Conservation (phyloP, 345 rosid species). For the Schrenkiella parvula region DNA sequence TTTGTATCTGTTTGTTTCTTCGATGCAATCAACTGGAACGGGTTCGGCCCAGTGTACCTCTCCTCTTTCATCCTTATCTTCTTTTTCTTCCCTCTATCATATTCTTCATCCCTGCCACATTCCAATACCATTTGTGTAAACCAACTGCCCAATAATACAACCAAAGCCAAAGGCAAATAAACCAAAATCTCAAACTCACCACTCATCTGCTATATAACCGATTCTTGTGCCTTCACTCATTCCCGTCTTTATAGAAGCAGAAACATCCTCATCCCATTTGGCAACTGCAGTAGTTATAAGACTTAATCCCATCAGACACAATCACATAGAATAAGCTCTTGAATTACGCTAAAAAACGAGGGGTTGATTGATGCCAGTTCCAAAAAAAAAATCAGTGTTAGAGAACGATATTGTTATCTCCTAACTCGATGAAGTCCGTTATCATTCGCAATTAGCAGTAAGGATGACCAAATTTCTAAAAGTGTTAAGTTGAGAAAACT, state of each 20-base stretch:
- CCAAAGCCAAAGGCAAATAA: neutral
- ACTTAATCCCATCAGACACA: neutral
- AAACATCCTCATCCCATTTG: constrained; percentile 61
- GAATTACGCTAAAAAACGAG: neutral
- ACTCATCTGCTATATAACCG: constrained; percentile 81
- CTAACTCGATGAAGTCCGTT: neutral
- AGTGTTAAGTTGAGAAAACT: neutral
- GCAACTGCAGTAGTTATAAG: constrained; percentile 52
- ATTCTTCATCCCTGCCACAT: constrained; percentile 80
- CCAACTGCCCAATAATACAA: neutral
- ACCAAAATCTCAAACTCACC: constrained; percentile 46
- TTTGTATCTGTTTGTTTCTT: constrained; percentile 36
- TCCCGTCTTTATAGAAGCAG: constrained; percentile 32
- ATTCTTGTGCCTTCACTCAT: constrained; percentile 35
- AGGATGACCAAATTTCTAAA: neutral
- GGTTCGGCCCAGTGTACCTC: constrained; percentile 57
- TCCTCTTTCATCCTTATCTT: constrained; percentile 50
- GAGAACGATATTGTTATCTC: neutral
- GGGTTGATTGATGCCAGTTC: neutral
- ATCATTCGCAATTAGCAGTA: neutral
- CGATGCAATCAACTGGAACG: constrained; percentile 63
- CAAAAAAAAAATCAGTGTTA: neutral
- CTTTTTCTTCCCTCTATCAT: constrained; percentile 91
- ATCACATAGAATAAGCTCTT: constrained; percentile 7
- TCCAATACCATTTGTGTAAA: constrained; percentile 3